Evolutionary conservation across 2,329 filamentous ascomycete genomes (phyloP).

Genomic region (Aspergillus sp.): DNA sequence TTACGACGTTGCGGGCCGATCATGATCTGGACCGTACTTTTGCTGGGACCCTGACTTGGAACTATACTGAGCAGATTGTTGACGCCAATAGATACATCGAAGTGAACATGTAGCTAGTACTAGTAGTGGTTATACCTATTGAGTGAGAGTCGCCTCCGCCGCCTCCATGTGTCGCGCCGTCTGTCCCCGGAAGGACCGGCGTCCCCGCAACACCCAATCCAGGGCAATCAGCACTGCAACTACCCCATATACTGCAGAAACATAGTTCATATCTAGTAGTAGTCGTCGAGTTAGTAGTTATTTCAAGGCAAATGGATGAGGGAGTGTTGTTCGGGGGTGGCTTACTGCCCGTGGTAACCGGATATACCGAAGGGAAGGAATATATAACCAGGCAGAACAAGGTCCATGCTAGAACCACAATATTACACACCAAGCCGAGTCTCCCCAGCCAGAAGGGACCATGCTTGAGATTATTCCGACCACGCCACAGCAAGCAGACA

Average conservation of each 20-base stretch:
- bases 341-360: slow-evolving; percentile 34
- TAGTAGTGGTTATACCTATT: too few relatives aligned
- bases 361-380: slow-evolving; percentile 36
- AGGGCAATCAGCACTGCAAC: slow-evolving; percentile 33
- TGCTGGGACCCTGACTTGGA: neutral
- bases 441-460: slow-evolving; percentile 51
- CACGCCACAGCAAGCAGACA: slow-evolving; percentile 46
- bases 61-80: neutral
- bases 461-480: slow-evolving; percentile 44
- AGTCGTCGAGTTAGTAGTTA: neutral
- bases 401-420: slow-evolving; percentile 48
- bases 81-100: neutral
- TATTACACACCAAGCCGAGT: slow-evolving; percentile 45
- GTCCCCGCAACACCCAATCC: slow-evolving; percentile 35
- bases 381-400: slow-evolving; percentile 37
- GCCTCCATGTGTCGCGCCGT: slow-evolving; percentile 7
- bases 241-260: slow-evolving; percentile 32
- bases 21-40: neutral
- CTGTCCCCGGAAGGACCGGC: slow-evolving; percentile 30
- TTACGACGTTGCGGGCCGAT: neutral
- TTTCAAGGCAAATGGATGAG: neutral
- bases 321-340: slow-evolving; percentile 3
- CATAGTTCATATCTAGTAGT: slow-evolving; percentile 41
- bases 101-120: neutral
- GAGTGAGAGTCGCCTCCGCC: neutral